These are phyloP conservation scores for Pseudofabraea citricarpa DNA, from an alignment of 2,329 filamentous ascomycete genomes.

Conservation along the genomic window DNA sequence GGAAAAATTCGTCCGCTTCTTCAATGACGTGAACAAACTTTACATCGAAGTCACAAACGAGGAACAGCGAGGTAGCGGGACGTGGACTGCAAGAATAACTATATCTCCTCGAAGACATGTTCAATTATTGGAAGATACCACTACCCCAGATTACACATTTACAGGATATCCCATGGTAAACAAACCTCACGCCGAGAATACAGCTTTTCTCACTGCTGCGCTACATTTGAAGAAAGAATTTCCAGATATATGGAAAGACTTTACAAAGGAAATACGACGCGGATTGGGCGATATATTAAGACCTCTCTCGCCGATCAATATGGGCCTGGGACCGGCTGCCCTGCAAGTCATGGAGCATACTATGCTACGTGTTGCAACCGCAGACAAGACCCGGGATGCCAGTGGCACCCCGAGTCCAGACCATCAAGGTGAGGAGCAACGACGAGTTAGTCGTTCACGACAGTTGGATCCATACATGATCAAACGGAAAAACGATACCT, in stretches of 20 bases:
- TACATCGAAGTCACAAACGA: not conserved
- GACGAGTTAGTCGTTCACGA: not conserved
- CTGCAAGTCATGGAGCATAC: not conserved
- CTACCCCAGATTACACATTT: not conserved
- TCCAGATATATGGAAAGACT: not conserved
- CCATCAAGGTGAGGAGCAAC: too few species aligned
- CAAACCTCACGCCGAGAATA: not conserved
- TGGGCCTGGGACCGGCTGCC: not conserved
- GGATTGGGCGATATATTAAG: not conserved
- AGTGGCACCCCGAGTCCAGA: not conserved
- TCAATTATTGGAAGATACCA: not conserved
- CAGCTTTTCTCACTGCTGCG: not conserved
- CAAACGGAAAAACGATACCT: not conserved
- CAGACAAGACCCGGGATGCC: not conserved
- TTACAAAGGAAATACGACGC: constrained; percentile 1
- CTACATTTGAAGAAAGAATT: not conserved
- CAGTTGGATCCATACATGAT: not conserved
- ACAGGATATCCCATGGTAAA: not conserved
- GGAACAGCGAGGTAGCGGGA: not conserved
- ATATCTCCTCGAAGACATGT: too few species aligned
- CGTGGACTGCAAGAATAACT: not conserved
- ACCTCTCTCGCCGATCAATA: not conserved
- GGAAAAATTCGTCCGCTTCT: not conserved
- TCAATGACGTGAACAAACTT: not conserved
- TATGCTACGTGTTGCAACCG: not conserved